These are phyloP conservation scores for Leishmania martiniquensis DNA, from an alignment of 208 protist genomes.

Conservation along the genomic window DNA sequence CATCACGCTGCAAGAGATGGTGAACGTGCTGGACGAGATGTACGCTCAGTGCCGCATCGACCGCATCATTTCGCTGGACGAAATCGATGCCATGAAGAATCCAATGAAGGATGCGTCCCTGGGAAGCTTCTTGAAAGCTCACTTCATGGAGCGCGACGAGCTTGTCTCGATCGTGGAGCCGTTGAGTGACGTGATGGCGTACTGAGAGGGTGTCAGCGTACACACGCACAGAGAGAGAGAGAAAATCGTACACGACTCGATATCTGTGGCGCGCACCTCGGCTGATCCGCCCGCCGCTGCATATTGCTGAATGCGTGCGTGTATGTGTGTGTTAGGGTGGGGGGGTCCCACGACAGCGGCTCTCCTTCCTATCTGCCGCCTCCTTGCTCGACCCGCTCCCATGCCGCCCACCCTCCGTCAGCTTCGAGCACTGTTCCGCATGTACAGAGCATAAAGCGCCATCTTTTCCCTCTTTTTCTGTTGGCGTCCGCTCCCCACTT, in stretches of 20 bases:
- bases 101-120: constrained; percentile 24
- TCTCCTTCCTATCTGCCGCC: no score
- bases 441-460: no score
- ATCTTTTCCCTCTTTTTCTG: no score
- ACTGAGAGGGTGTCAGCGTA: constrained; percentile 1
- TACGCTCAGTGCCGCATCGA: constrained; percentile 68
- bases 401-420: no score
- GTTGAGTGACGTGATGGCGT: not conserved
- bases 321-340: no score
- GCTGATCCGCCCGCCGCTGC: not conserved
- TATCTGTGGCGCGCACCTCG: not conserved
- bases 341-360: no score
- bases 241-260: no score
- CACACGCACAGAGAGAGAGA: no score
- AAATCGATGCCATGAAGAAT: constrained; percentile 55
- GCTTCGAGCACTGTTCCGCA: no score
- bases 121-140: constrained; percentile 30
- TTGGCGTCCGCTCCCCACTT: no score
- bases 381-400: not conserved
- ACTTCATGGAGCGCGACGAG: constrained; percentile 39
- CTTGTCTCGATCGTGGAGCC: constrained; percentile 9
- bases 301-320: not conserved
- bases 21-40: constrained; percentile 85
- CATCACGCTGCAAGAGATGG: constrained; percentile 86
- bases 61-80: constrained; percentile 37